Conservation (phyloP, 1,284 basidiomycete genomes). For the Ceratobasidium sp. region DNA sequence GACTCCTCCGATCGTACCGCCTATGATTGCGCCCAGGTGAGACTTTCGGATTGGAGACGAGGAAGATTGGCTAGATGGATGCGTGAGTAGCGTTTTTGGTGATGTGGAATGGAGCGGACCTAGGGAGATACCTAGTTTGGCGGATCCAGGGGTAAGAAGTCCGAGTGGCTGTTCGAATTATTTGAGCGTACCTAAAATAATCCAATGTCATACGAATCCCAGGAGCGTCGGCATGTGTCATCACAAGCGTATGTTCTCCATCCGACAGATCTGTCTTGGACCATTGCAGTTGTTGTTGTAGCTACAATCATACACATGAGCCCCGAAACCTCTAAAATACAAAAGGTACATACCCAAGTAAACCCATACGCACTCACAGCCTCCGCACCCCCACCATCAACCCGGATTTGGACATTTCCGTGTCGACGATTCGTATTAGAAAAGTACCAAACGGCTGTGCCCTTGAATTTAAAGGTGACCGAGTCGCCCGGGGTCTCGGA, state of each 20-base stretch:
- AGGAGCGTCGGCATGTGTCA: constrained; percentile 2
- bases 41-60: not conserved
- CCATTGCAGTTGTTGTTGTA: constrained; percentile 17
- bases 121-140: not conserved
- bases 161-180: not conserved
- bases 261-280: not conserved
- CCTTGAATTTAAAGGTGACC: not conserved
- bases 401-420: not conserved
- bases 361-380: not conserved
- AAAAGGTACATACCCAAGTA: not conserved
- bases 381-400: not conserved
- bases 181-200: constrained; percentile 20
- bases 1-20: not conserved
- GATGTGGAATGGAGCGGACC: not conserved
- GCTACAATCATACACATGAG: not conserved
- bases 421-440: not conserved
- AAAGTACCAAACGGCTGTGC: constrained; percentile 5
- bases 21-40: not conserved
- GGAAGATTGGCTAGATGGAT: not conserved
- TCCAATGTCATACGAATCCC: constrained; percentile 7
- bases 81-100: not conserved
- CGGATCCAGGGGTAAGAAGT: not conserved
- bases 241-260: constrained; percentile 5
- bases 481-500: not conserved
- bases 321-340: not conserved